Evolutionary conservation across 352 stramenopile species (phyloP), one percentile per base, ranked within the genome.

Genomic region (Phytophthora tentaculata): DNA sequence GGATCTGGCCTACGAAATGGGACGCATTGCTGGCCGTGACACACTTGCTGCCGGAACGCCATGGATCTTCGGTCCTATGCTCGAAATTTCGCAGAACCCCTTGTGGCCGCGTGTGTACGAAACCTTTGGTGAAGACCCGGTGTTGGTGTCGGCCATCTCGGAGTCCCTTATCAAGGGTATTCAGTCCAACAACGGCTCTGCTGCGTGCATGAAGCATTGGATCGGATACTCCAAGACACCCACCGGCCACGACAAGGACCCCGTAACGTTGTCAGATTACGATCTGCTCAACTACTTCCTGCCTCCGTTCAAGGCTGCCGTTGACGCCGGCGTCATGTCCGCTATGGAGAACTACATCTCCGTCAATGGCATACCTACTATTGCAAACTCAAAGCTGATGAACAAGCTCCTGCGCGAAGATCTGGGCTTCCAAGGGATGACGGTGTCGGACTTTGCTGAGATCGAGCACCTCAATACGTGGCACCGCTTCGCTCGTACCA

Each of bases 281-380:
- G 81, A 94, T 24, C 57, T 94, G 51, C 75, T 92, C 52, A 94
- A 94, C 67, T 89, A 90, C 64, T 95, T 96, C 52, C 73, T 88
- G 10, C 89, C 85, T 20, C 83, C 89, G 1, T 97, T 95, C 60
- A 72, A 90, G 23, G 77, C 84, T 9, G 88, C 87, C 2, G 74
- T 93, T 14, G 74, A 90, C 10, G 83, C 93, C 20, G 84, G 82
- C 2, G 86, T 84, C 3, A 68, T 94, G 58, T 94, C 92, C 0
- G 81, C 93, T 1, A 98, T 98, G 95, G 92, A 97, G 69, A 94
- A 71, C 56, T 98, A 98, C 79, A 96, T 91, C 44, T 93, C 96
- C 48, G 62, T 97, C 45, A 97, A 97, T 51, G 91, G 90, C 19
- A 85, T 98, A 17, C 94, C 94, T 0, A 89, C 97, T 9, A 86